Evolutionary conservation across 805 yeast genomes (phyloP).

Genomic region (Zygoascus biomembranicola): DNA sequence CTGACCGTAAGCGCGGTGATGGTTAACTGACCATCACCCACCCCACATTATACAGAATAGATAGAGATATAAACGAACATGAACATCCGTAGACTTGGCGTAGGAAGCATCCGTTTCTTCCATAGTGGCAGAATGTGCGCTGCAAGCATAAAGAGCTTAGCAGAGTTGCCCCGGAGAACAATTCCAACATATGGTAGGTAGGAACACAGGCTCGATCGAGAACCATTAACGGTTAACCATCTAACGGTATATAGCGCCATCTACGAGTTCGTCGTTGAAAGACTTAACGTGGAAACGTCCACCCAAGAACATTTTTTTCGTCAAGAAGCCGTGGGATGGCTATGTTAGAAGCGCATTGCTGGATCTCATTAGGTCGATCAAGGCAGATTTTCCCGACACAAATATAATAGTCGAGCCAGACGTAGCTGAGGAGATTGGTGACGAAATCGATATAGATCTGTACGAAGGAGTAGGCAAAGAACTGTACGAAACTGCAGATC

Average conservation of each 20-base stretch:
- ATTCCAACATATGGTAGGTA: slow-evolving; percentile 7
- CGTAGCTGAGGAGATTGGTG: slow-evolving; percentile 57
- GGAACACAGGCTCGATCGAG: background rate
- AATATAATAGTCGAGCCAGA: slow-evolving; percentile 73
- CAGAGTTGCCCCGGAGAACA: slow-evolving; percentile 6
- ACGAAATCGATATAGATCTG: slow-evolving; percentile 12
- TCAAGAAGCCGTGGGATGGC: slow-evolving; percentile 76
- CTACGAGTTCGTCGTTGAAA: background rate
- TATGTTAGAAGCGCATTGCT: slow-evolving; percentile 60
- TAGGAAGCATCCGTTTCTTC: too few species aligned
- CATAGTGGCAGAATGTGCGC: background rate
- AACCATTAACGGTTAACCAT: background rate
- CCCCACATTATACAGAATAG: too few species aligned
- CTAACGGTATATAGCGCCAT: background rate
- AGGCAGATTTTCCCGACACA: slow-evolving; percentile 54
- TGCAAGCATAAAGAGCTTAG: background rate
- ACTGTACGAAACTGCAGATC: slow-evolving; percentile 60
- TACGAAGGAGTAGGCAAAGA: slow-evolving; percentile 8
- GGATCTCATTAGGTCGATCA: slow-evolving; percentile 45
- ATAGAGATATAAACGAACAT: too few species aligned
- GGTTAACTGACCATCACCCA: too few species aligned
- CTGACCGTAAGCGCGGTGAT: too few species aligned
- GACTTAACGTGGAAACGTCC: slow-evolving; percentile 60
- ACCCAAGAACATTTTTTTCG: slow-evolving; percentile 65
- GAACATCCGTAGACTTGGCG: too few species aligned